These are phyloP conservation scores for Rhinocladiella mackenziei DNA, from an alignment of 2,329 filamentous ascomycete genomes.

Conservation along the genomic window DNA sequence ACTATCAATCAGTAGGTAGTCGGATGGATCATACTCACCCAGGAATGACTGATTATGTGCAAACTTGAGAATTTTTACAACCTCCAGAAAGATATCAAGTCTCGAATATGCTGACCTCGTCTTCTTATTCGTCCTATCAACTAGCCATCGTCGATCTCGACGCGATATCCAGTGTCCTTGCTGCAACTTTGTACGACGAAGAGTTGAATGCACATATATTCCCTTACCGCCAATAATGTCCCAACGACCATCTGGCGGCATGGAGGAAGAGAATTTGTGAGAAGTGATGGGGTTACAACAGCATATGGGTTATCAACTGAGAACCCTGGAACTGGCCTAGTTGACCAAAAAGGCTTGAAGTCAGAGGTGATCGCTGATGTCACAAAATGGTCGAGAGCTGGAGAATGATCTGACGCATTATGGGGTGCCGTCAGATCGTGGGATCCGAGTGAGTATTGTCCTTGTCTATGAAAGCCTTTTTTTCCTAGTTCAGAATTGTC, in stretches of 20 bases:
- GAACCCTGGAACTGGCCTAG: no score
- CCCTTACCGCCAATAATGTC: conserved; percentile 16
- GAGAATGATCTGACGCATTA: conserved; percentile 12
- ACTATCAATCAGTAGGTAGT: no score
- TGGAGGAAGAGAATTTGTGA: conserved; percentile 10
- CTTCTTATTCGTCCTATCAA: no score
- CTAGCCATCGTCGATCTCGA: conserved; percentile 14
- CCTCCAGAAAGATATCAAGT: no score
- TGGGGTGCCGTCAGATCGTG: conserved; percentile 14
- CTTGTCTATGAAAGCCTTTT: neutral
- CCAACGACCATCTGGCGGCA: conserved; percentile 11
- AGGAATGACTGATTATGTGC: no score
- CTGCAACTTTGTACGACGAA: conserved; percentile 18
- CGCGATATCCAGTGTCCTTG: conserved; percentile 17
- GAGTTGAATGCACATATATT: conserved; percentile 15
- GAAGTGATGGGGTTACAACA: conserved; percentile 16
- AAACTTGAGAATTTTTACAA: no score
- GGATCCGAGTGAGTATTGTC: conserved; percentile 20
- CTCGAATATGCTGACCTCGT: no score
- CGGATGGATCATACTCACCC: no score
- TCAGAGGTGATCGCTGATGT: conserved; percentile 15
- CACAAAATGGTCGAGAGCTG: conserved; percentile 16
- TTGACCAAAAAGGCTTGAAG: neutral
- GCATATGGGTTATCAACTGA: conserved; percentile 18
- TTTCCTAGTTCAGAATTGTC: neutral